Evolutionary conservation across 2,329 filamentous ascomycete species (phyloP).

Genomic region (Xylariaceae sp.): DNA sequence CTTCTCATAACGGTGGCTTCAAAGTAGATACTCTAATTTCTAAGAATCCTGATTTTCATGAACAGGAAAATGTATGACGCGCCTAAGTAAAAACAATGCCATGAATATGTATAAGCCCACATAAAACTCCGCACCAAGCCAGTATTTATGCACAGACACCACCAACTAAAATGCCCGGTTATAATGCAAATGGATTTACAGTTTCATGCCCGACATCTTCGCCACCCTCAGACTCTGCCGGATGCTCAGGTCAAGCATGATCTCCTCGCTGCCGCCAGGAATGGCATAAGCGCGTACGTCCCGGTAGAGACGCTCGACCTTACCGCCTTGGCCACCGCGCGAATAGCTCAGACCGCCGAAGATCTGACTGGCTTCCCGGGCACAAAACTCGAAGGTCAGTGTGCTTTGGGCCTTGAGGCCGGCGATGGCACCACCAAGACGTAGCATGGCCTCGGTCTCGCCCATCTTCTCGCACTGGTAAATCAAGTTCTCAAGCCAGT

Average conservation of each 20-base stretch:
- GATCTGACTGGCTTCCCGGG: slow-evolving; percentile 94
- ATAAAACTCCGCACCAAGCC: no score
- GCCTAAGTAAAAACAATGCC: no score
- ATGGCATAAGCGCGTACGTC: slow-evolving; percentile 97
- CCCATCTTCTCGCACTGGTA: slow-evolving; percentile 93
- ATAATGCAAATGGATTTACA: slow-evolving; percentile 56
- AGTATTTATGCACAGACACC: no score
- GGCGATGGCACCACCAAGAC: slow-evolving; percentile 92
- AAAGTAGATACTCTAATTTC: no score
- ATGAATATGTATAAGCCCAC: no score
- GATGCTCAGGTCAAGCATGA: slow-evolving; percentile 97
- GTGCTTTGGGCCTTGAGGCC: slow-evolving; percentile 93
- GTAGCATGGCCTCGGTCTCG: slow-evolving; percentile 93
- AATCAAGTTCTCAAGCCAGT: slow-evolving; percentile 94
- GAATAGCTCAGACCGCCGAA: slow-evolving; percentile 94
- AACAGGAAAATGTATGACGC: no score
- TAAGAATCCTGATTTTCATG: no score
- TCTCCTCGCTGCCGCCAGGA: slow-evolving; percentile 94
- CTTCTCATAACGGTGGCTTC: no score
- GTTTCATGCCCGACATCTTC: slow-evolving; percentile 92
- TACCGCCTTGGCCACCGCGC: slow-evolving; percentile 90
- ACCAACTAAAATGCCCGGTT: no score
- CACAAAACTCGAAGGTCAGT: slow-evolving; percentile 96
- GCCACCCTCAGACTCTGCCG: slow-evolving; percentile 87
- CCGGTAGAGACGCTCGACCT: slow-evolving; percentile 92